Evolutionary conservation across 305 asterid genomes (phyloP), one percentile per base, ranked within the genome.

Genomic region (Solanum hybrid): DNA sequence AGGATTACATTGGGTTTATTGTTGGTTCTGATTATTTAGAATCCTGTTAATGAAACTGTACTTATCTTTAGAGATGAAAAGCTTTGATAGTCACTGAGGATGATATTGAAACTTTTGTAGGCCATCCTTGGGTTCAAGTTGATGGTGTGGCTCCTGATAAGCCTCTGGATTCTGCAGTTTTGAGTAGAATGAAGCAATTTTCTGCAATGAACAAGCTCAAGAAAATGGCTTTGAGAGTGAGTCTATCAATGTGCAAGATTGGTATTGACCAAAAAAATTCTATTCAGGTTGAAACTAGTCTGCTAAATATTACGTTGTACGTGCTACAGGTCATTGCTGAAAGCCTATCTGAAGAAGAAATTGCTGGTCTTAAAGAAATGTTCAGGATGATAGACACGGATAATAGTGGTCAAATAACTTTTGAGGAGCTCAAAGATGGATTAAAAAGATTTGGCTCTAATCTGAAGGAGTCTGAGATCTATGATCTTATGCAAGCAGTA

Each of bases 121-220:
- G 96, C 91, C 99, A 96, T 92, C 98, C 99, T 5, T 96, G 99
- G 99, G 95, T 96, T 91, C 98, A 94, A 86, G 92, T 93, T 78
- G 94, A 92, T 29, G 97, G 98, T 75, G 94, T 93, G 82, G 98
- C 99, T 60, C 95, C 97, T 20, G 97, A 95, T 88, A 93, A 91
- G 92, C 97, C 99, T 86, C 98, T 96, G 40, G 96, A 96, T 86
- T 95, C 98, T 64, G 98, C 97, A 24, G 96, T 96, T 36, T 60
- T 95, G 56, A 94, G 93, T 85, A 95, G 98, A 75, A 90, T 96
- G 96, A 95, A 90, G 90, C 96, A 95, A 90, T 96, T 96, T 89
- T 96, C 99, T 38, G 96, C 98, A 56, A 95, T 95, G 98, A 91
- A 95, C 94, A 94, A 95, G 93, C 96, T 96, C 79, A 95, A 96